Evolutionary conservation across 2,329 filamentous ascomycete genomes (phyloP).

Genomic region (Diaporthe batatas): DNA sequence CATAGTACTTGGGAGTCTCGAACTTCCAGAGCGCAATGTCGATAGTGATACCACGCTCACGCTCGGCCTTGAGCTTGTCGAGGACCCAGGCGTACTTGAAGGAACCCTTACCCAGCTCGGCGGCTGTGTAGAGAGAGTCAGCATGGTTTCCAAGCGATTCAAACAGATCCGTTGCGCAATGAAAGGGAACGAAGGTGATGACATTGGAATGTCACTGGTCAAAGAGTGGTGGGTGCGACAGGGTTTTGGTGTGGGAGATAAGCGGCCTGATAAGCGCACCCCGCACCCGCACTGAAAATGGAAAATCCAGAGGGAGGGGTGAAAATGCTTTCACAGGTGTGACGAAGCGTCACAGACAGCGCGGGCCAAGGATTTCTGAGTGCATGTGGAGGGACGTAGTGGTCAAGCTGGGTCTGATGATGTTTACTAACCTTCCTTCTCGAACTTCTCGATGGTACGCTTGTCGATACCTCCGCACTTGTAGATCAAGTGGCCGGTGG

Average conservation of each 20-base stretch:
- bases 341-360: conserved; percentile 41
- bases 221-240: conserved; percentile 25
- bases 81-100: conserved; percentile 99
- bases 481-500: conserved; percentile 98
- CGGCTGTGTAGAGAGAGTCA: conserved; percentile 68
- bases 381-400: background rate
- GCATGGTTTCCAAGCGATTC: background rate
- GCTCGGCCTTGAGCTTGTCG: conserved; percentile 99
- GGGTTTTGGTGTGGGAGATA: conserved; percentile 30
- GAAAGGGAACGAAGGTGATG: background rate
- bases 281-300: conserved; percentile 40
- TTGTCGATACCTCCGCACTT: conserved; percentile 99
- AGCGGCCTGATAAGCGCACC: conserved; percentile 37
- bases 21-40: conserved; percentile 99
- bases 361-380: conserved; percentile 1
- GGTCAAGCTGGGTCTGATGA: background rate
- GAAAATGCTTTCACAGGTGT: conserved; percentile 29
- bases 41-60: conserved; percentile 99
- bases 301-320: conserved; percentile 40
- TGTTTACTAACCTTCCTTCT: conserved; percentile 82
- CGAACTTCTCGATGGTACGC: conserved; percentile 99
- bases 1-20: conserved; percentile 97
- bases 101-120: conserved; percentile 99
- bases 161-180: no score
- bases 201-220: background rate